These are phyloP conservation scores for Verticillium nonalfalfae DNA, from an alignment of 2,329 filamentous ascomycete species.

Conservation along the genomic window DNA sequence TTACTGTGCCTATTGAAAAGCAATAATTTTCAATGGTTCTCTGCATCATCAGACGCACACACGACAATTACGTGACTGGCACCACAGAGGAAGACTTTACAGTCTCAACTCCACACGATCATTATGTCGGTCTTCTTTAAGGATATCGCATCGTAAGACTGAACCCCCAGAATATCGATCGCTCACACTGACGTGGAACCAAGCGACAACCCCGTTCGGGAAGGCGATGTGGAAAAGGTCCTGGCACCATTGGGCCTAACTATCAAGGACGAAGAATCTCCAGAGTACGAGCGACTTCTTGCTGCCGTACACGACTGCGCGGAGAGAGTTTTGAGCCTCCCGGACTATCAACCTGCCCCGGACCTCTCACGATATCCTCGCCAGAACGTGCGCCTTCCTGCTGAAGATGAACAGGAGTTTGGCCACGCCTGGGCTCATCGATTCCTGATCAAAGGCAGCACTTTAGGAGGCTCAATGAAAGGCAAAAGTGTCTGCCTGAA, in stretches of 20 bases:
- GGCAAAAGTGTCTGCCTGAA: slow-evolving; percentile 45
- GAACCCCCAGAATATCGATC: neutral
- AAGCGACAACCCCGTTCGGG: slow-evolving; percentile 32
- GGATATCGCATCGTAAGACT: slow-evolving; percentile 24
- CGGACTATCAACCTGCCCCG: slow-evolving; percentile 37
- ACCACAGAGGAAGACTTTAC: too few relatives aligned
- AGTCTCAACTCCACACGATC: too few relatives aligned
- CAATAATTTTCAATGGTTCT: too few relatives aligned
- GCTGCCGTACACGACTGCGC: slow-evolving; percentile 46
- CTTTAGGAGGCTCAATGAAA: slow-evolving; percentile 15
- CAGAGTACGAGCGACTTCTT: slow-evolving; percentile 39
- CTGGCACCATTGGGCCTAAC: slow-evolving; percentile 27
- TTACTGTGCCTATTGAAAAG: too few relatives aligned
- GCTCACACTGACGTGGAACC: neutral
- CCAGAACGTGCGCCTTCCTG: slow-evolving; percentile 32
- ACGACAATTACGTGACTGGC: too few relatives aligned
- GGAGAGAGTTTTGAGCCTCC: slow-evolving; percentile 32
- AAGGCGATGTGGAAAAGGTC: slow-evolving; percentile 28
- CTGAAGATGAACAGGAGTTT: slow-evolving; percentile 31
- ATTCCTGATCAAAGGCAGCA: slow-evolving; percentile 30
- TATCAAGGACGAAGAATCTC: slow-evolving; percentile 26
- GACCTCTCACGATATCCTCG: slow-evolving; percentile 37
- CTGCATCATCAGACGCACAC: too few relatives aligned
- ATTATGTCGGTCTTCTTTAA: slow-evolving; percentile 32
- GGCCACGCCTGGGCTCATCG: slow-evolving; percentile 46